Percentiles rank a stretch among this genome's conserved stretches.
Evolutionary conservation across 2,329 filamentous ascomycete genomes (phyloP).

Genomic region (Stachybotrys chlorohalonatus): DNA sequence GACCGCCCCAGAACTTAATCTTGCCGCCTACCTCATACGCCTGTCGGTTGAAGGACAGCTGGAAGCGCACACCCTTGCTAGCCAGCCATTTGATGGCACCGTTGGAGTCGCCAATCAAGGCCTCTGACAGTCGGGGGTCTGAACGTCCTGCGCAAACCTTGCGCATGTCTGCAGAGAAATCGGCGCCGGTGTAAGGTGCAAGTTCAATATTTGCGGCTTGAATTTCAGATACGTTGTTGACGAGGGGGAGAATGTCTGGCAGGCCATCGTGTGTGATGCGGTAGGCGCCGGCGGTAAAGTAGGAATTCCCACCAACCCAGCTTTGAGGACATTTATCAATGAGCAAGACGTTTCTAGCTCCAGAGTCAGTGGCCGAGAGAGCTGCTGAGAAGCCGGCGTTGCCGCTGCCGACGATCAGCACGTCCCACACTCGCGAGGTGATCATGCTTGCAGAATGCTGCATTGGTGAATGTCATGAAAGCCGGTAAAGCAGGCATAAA

Average conservation of each 20-base stretch:
- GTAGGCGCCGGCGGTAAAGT: slow-evolving; percentile 57
- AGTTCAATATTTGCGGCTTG: slow-evolving; percentile 46
- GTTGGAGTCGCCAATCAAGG: slow-evolving; percentile 43
- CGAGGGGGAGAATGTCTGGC: slow-evolving; percentile 47
- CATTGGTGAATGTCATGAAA: too few species aligned
- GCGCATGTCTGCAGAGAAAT: slow-evolving; percentile 48
- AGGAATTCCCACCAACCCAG: slow-evolving; percentile 56
- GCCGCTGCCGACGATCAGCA: slow-evolving; percentile 51
- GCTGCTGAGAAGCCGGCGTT: slow-evolving; percentile 57
- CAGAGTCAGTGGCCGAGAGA: slow-evolving; percentile 41
- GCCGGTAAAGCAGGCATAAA: too few species aligned
- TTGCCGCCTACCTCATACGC: slow-evolving; percentile 53
- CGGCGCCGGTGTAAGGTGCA: slow-evolving; percentile 40
- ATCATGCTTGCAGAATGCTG: neutral
- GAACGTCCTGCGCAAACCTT: slow-evolving; percentile 46
- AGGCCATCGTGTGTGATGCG: slow-evolving; percentile 48
- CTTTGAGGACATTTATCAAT: slow-evolving; percentile 50
- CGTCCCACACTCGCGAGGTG: slow-evolving; percentile 14
- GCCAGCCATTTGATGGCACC: slow-evolving; percentile 46
- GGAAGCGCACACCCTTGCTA: slow-evolving; percentile 44
- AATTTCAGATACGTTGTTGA: slow-evolving; percentile 46
- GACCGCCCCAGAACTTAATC: slow-evolving; percentile 58
- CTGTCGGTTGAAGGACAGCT: slow-evolving; percentile 56
- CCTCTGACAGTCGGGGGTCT: slow-evolving; percentile 36
- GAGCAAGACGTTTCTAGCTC: slow-evolving; percentile 36